phyloP scores from a whole-genome alignment of 495 filamentous ascomycete species.

The Extremus antarcticus region DNA sequence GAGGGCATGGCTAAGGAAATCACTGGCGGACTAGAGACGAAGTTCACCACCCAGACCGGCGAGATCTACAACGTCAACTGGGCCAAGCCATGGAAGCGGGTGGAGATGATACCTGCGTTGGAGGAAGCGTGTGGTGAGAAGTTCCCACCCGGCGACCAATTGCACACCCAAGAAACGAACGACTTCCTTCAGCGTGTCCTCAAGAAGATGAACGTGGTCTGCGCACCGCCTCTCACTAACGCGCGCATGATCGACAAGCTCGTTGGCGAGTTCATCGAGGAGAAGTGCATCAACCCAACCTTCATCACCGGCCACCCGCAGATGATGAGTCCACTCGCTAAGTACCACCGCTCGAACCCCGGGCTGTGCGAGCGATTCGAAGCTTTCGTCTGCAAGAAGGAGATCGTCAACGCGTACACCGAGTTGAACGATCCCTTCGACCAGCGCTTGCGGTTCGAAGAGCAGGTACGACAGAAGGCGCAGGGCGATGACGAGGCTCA shows the following conservation, averaged over 20 bases:
- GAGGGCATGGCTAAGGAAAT: conserved; percentile 84
- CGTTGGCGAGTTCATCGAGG: conserved; percentile 91
- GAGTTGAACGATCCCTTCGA: conserved; percentile 97
- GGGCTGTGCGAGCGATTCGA: conserved; percentile 96
- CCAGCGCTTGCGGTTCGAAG: conserved; percentile 86
- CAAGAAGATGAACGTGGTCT: conserved; percentile 84
- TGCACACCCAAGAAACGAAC: conserved; percentile 79
- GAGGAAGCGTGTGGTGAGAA: conserved; percentile 84
- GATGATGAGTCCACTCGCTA: conserved; percentile 96
- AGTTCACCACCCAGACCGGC: conserved; percentile 68
- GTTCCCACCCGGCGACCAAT: conserved; percentile 79
- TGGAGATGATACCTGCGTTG: conserved; percentile 94
- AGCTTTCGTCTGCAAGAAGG: conserved; percentile 95
- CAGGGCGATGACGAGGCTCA: conserved; percentile 97
- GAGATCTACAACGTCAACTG: conserved; percentile 87
- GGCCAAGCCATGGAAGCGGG: conserved; percentile 82
- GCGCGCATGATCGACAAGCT: conserved; percentile 97
- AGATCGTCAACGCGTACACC: conserved; percentile 93
- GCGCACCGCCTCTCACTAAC: conserved; percentile 81
- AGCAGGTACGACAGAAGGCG: conserved; percentile 90
- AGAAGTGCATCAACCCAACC: conserved; percentile 85
- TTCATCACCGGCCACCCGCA: conserved; percentile 92
- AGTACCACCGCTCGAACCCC: conserved; percentile 70
- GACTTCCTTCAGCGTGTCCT: conserved; percentile 74
- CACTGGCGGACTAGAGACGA: conserved; percentile 74